Base-by-base conservation (phyloP, 345 rosid genomes). In the Odontarrhena argentea region DNA sequence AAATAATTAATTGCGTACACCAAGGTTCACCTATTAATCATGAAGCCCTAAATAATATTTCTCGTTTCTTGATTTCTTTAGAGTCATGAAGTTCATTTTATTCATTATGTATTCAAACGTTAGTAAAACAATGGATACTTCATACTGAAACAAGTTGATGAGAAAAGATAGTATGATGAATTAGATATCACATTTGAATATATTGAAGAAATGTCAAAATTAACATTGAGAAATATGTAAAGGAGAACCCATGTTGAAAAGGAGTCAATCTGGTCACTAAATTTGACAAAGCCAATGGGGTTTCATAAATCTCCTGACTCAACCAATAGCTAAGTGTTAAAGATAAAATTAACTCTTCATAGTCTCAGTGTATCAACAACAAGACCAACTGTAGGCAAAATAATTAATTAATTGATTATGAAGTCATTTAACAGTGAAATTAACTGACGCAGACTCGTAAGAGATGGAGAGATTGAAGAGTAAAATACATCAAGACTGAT, bases 401-500 rank as follows among this genome's bases (percentile, higher is more conserved):
- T 9, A 22, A 3, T 35, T 63, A 5, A 35, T 32, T 8, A 50
- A 61, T 18, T 45, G 53, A 60, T 30, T 47, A 15, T 5, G 13
- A 51, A 55, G 24, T 44, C 64, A 13, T 37, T 36, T 41, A 50
- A 59, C 15, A 24, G 43, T 57, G 44, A 25, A 54, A 71, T 38
- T 43, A 46, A 43, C 8, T 12, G 44, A 65, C 45, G 75, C 36
- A 56, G 56, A 65, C 49, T 54, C 51, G 45, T 37, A 47, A 56
- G 37, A 45, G 35, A 28, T 25, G 64, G 2, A 48, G 5, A 61
- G 36, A 56, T 42, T 45, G 41, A 18, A 62, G 59, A 28, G 37
- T 18, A 55, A 61, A 89, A 84, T 81, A 92, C 98, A 68, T 92
- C 92, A 61, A 92, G 82, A 75, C 85, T 73, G 47, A 92, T 96